Percentiles rank a stretch among this genome's conserved stretches.
Evolutionary conservation across 768 basidiomycete species (phyloP).

Genomic region (Boletus subcaerulescens): DNA sequence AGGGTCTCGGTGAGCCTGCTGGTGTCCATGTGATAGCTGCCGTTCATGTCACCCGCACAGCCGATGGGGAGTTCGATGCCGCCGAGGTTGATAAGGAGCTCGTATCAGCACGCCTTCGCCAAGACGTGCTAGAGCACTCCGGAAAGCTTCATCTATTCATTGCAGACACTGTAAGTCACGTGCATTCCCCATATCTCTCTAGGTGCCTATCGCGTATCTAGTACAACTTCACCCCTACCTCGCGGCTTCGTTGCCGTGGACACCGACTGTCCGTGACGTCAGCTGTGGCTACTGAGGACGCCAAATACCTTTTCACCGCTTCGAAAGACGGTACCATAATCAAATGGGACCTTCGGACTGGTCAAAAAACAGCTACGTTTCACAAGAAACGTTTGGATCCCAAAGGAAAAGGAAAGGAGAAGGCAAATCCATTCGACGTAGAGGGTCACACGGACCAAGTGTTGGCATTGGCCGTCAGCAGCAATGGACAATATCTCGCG

Average conservation of each 20-base stretch:
- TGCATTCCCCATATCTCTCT: neutral
- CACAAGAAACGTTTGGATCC: slow-evolving; percentile 52
- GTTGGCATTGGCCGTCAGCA: slow-evolving; percentile 76
- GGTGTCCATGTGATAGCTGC: neutral
- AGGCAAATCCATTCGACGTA: slow-evolving; percentile 44
- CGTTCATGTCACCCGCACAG: slow-evolving; percentile 26
- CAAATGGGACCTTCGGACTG: slow-evolving; percentile 75
- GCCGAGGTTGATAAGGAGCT: slow-evolving; percentile 94
- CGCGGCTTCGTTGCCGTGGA: slow-evolving; percentile 60
- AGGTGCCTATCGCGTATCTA: slow-evolving; percentile 22
- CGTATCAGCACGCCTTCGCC: slow-evolving; percentile 84
- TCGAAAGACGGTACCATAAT: slow-evolving; percentile 90
- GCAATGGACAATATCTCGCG: slow-evolving; percentile 80
- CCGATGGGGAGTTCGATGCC: slow-evolving; percentile 91
- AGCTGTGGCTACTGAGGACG: slow-evolving; percentile 73
- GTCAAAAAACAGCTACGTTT: slow-evolving; percentile 55
- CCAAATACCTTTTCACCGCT: slow-evolving; percentile 75
- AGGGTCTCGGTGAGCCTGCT: slow-evolving; percentile 55
- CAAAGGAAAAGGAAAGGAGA: slow-evolving; percentile 59
- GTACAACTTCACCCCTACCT: slow-evolving; percentile 50
- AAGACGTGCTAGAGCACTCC: slow-evolving; percentile 87
- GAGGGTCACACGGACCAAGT: slow-evolving; percentile 88
- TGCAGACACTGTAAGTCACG: slow-evolving; percentile 59
- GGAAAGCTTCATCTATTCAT: slow-evolving; percentile 85
- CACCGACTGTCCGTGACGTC: slow-evolving; percentile 82